These are phyloP conservation scores for Sideroxylon spinosum DNA, from an alignment of 179 eudicot genomes.

Conservation along the genomic window DNA sequence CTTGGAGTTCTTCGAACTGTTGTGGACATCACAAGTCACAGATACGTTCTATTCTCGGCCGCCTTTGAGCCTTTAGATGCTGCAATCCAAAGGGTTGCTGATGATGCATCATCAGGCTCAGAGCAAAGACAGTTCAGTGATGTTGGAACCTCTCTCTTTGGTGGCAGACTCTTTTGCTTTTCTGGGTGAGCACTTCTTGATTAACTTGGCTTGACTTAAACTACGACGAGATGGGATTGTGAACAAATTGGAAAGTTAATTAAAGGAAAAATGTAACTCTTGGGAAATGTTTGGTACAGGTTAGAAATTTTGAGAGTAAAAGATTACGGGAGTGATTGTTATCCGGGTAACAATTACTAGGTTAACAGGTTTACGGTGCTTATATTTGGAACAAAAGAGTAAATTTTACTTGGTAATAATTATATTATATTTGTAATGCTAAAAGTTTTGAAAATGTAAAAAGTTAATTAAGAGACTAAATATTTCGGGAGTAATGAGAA, in stretches of 20 bases:
- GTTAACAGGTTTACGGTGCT: too few species aligned
- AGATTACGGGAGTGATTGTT: too few species aligned
- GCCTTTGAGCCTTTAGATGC: conserved; percentile 68
- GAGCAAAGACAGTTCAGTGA: conserved; percentile 30
- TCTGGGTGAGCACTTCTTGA: conserved; percentile 51
- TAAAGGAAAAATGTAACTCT: neutral
- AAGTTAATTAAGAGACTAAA: too few species aligned
- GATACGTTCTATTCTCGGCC: conserved; percentile 69
- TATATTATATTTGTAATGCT: too few species aligned
- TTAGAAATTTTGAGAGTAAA: too few species aligned
- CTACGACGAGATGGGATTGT: neutral
- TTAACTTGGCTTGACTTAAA: neutral
- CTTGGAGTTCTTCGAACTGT: conserved; percentile 54
- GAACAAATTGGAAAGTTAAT: neutral
- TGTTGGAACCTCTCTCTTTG: conserved; percentile 48
- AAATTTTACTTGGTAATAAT: too few species aligned
- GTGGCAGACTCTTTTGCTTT: conserved; percentile 64
- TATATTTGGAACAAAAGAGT: too few species aligned
- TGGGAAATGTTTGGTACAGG: too few species aligned
- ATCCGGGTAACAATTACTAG: too few species aligned
- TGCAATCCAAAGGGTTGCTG: conserved; percentile 42
- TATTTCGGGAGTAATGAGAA: too few species aligned
- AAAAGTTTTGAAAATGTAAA: neutral
- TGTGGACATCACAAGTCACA: conserved; percentile 40
- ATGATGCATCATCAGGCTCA: conserved; percentile 30